phyloP scores from a whole-genome alignment of 768 basidiomycete genomes.

The Dacryopinax primogenitus region DNA sequence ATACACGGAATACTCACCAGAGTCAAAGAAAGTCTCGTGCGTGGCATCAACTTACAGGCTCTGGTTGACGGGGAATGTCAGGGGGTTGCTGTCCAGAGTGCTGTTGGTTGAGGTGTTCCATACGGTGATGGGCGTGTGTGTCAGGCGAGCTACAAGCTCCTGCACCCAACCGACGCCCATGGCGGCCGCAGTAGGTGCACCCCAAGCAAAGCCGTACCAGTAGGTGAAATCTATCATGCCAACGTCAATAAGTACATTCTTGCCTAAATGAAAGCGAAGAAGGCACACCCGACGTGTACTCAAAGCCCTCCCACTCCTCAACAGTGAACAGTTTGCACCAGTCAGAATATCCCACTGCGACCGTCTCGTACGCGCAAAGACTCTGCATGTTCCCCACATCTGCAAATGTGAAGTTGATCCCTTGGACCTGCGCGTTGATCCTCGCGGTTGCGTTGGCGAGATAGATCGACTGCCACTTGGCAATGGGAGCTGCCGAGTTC shows the following conservation, averaged over 20 bases:
- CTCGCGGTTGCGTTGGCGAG: conserved; percentile 18
- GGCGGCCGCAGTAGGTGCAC: conserved; percentile 24
- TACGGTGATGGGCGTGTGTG: conserved; percentile 17
- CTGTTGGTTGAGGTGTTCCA: conserved; percentile 23
- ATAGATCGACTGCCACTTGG: conserved; percentile 1
- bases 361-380: conserved; percentile 27
- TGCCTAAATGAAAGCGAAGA: conserved; percentile 13
- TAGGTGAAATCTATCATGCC: not conserved
- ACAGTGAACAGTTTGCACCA: conserved; percentile 30
- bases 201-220: conserved; percentile 23
- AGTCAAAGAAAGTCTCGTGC: not conserved
- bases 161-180: conserved; percentile 26
- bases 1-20: not conserved
- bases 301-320: conserved; percentile 25
- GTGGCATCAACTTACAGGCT: conserved; percentile 25
- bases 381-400: conserved; percentile 25
- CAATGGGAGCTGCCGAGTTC: not conserved
- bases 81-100: conserved; percentile 23
- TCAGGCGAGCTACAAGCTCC: conserved; percentile 27
- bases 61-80: conserved; percentile 26
- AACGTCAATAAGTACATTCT: conserved; percentile 11
- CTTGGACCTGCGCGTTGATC: conserved; percentile 18
- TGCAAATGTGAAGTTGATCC: conserved; percentile 19
- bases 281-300: conserved; percentile 17
- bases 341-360: conserved; percentile 23